phyloP scores from a whole-genome alignment of 345 rosid genomes.

The Excoecaria agallocha region DNA sequence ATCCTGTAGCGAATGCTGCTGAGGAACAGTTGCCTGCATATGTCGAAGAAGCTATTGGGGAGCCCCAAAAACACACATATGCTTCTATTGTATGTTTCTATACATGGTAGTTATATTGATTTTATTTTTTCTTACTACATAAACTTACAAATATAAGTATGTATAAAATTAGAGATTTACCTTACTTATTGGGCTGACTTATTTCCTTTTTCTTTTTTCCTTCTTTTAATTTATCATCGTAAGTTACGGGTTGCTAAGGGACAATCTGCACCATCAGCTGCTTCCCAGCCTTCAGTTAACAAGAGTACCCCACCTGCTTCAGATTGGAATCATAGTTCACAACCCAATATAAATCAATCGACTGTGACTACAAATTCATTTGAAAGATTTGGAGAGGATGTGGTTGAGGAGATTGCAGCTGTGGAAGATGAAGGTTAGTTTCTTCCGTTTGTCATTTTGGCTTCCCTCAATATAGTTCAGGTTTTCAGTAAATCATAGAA shows the following conservation, averaged over 20 bases:
- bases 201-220: neutral
- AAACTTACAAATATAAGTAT: neutral
- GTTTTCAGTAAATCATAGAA: conserved; percentile 4
- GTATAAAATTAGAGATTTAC: neutral
- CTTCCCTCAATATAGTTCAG: neutral
- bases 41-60: conserved; percentile 48
- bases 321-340: conserved; percentile 45
- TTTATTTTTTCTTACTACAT: neutral
- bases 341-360: conserved; percentile 31
- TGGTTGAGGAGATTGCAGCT: conserved; percentile 41
- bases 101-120: conserved; percentile 4
- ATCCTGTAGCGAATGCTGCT: conserved; percentile 21
- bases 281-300: conserved; percentile 37
- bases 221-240: conserved; percentile 9
- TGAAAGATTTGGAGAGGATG: conserved; percentile 43
- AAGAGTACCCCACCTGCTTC: conserved; percentile 34
- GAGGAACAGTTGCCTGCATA: conserved; percentile 42
- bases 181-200: conserved; percentile 6
- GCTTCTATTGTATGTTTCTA: conserved; percentile 66
- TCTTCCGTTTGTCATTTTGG: neutral
- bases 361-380: conserved; percentile 27
- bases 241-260: conserved; percentile 58
- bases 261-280: conserved; percentile 39
- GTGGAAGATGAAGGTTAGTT: conserved; percentile 46
- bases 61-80: conserved; percentile 60